Conservation (phyloP, 192 early-diverging fungal species). For the Coemansia sp. region DNA sequence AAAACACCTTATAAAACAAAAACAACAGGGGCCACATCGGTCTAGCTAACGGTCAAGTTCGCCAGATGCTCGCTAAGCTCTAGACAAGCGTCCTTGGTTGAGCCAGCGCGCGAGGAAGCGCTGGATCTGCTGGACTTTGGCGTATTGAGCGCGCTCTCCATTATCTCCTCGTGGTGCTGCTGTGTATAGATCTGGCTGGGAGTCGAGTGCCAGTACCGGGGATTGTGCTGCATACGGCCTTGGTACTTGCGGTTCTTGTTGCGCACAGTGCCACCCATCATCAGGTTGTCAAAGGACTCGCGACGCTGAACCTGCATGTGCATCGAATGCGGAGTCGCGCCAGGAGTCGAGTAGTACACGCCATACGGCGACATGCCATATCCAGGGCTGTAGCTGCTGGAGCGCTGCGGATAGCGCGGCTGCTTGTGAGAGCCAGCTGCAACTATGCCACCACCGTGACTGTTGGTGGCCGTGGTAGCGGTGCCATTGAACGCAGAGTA, state of each 20-base stretch:
- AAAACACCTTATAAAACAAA: neutral
- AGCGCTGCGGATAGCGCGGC: neutral
- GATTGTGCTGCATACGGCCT: conserved; percentile 2
- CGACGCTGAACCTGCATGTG: conserved; percentile 9
- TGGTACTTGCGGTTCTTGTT: neutral
- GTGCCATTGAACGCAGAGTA: neutral
- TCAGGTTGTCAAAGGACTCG: conserved; percentile 12
- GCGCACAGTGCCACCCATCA: neutral
- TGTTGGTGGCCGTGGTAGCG: neutral
- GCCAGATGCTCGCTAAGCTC: neutral
- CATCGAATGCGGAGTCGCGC: neutral
- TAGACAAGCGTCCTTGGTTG: neutral
- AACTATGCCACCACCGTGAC: neutral
- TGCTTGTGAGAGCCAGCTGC: neutral
- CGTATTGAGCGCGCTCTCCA: neutral
- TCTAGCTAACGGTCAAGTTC: neutral
- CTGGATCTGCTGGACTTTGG: neutral
- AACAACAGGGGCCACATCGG: neutral
- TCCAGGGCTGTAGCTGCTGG: conserved; percentile 22
- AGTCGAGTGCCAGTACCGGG: conserved; percentile 17
- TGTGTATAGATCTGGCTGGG: conserved; percentile 14
- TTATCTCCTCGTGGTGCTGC: conserved; percentile 13
- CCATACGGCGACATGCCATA: conserved; percentile 16
- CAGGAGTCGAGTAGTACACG: conserved; percentile 6
- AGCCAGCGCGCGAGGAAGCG: neutral